phyloP scores from a whole-genome alignment of 441 rosid species.

The Rhodomyrtus psidioides region DNA sequence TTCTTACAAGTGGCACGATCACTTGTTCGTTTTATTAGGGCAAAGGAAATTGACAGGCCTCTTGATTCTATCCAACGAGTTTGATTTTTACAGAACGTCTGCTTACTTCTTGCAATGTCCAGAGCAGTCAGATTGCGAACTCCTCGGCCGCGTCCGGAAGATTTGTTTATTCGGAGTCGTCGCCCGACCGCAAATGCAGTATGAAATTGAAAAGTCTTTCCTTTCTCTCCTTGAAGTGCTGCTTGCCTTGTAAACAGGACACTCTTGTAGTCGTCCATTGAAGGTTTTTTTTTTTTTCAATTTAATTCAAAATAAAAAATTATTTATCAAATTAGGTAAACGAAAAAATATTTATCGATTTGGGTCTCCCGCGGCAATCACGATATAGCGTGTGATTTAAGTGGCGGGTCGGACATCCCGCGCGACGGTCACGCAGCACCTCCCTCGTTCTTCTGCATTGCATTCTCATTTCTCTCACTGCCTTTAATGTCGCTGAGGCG shows the following conservation, averaged over 20 bases:
- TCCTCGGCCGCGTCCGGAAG: neutral
- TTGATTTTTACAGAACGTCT: too few species aligned
- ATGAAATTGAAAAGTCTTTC: neutral
- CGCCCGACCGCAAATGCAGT: neutral
- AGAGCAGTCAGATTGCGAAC: neutral
- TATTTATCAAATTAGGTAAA: too few species aligned
- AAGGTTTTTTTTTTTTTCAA: too few species aligned
- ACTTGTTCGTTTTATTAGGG: neutral
- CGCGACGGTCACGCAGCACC: too few species aligned
- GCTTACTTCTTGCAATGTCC: neutral
- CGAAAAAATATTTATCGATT: too few species aligned
- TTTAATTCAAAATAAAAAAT: too few species aligned
- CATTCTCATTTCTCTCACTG: too few species aligned
- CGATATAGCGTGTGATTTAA: too few species aligned
- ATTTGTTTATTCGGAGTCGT: neutral
- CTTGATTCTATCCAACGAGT: neutral
- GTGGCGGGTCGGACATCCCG: too few species aligned
- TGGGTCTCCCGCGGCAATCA: too few species aligned
- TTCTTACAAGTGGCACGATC: neutral
- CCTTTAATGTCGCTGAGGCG: too few species aligned
- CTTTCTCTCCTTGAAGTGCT: neutral
- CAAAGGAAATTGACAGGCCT: neutral
- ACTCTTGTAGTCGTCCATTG: neutral
- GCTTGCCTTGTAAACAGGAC: neutral
- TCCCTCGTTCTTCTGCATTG: too few species aligned